Evolutionary conservation across 2,329 filamentous ascomycete species (phyloP).

Genomic region (Periconia sp.): DNA sequence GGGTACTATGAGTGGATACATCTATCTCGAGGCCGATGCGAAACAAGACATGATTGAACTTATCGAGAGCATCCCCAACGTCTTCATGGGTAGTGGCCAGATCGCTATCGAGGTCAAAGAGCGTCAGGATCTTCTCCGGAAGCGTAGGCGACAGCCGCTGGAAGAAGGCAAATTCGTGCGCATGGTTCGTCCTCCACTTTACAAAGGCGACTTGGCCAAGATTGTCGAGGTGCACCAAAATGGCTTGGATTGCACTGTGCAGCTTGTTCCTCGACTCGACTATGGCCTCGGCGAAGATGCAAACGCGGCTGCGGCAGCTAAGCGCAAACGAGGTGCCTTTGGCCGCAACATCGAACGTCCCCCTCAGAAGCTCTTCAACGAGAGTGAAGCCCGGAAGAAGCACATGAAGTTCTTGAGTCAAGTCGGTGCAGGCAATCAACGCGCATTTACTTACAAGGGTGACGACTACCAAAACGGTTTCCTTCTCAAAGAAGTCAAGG

Average conservation of each 20-base stretch:
- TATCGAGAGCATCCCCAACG: constrained; percentile 81
- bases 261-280: constrained; percentile 86
- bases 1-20: constrained; percentile 85
- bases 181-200: constrained; percentile 75
- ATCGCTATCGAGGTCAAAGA: constrained; percentile 93
- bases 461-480: constrained; percentile 94
- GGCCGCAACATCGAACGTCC: constrained; percentile 65
- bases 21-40: constrained; percentile 90
- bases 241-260: constrained; percentile 82
- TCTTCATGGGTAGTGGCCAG: constrained; percentile 86
- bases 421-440: constrained; percentile 58
- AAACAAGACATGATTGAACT: constrained; percentile 84
- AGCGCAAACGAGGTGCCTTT: constrained; percentile 72
- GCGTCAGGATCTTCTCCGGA: constrained; percentile 92
- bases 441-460: constrained; percentile 80
- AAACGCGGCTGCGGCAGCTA: constrained; percentile 55
- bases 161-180: constrained; percentile 91
- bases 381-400: constrained; percentile 86
- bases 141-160: constrained; percentile 77
- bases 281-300: constrained; percentile 86
- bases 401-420: constrained; percentile 65
- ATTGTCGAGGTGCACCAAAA: constrained; percentile 92
- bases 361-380: constrained; percentile 88
- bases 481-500: constrained; percentile 89
- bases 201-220: constrained; percentile 86